Base-by-base conservation (phyloP, 1,284 basidiomycete species). In the Marasmius oreades region DNA sequence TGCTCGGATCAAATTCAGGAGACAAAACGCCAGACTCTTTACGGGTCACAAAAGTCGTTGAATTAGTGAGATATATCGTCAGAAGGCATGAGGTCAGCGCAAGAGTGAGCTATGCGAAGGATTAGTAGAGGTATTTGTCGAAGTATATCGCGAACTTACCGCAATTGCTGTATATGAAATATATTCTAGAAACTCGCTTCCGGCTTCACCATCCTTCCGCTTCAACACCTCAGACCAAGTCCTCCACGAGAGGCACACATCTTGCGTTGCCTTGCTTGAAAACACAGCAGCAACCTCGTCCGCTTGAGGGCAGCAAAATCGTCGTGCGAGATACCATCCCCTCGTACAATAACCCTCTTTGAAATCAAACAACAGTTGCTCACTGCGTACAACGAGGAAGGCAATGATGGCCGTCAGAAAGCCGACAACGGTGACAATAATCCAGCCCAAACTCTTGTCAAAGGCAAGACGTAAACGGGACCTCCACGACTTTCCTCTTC, bases 321-420 rank as follows among this genome's bases (percentile, higher is more conserved):
- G 78, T 65, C 84, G 88, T 1, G 94, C 85, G 56, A 82, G 87
- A 72, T 82, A 88, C 87, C 89, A 91, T 1, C 78, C 77, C 0
- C 72, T 70, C 1, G 68, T 66, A 70, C 95, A 98, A 69, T 91
- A 93, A 0, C 96, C 96, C 55, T 94, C 92, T 71, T 98, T 98
- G 62, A 90, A 70, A 69, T 97, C 93, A 66, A 98, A 98, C n/a
- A 98, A 75, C 78, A 87, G 88, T 68, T 93, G 90, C 67, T 99
- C 96, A 56, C 83, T 79, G 28, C 92, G 85, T 39, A 96, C 85
- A 63, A 99, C 91, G 53, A 90, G 72, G 68, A 93, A 98, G 0
- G 96, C 96, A 36, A 92, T 77, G 51, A 94, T 58, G 2, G 95
- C 93, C 5, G 91, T 92, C 31, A 93, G 67, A 67, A 95, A 83